These are phyloP conservation scores for Veloporphyrellus conicus DNA, from an alignment of 1,284 basidiomycete species.

Conservation along the genomic window DNA sequence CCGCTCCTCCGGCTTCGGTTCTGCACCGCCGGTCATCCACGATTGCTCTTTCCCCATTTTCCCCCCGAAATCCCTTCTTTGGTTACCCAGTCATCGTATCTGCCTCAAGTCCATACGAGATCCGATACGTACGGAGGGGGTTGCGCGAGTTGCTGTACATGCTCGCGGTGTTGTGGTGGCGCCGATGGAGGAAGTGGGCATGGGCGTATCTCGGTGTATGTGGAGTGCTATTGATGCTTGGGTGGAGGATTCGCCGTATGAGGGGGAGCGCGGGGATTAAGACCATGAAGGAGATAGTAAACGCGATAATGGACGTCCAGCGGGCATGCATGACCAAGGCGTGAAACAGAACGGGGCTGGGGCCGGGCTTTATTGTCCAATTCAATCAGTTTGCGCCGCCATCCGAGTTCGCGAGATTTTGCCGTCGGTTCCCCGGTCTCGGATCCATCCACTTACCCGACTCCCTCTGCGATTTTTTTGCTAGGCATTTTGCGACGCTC, in stretches of 20 bases:
- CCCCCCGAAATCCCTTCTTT: conserved; percentile 72
- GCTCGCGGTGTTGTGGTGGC: conserved; percentile 62
- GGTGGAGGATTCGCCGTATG: not conserved
- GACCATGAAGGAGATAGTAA: not conserved
- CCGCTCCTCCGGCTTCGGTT: not conserved
- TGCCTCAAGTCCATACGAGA: conserved; percentile 31
- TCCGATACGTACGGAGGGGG: conserved; percentile 52
- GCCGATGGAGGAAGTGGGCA: conserved; percentile 49
- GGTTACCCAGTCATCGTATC: conserved; percentile 65
- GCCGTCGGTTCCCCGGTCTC: not conserved
- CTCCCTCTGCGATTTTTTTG: not conserved
- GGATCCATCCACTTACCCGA: not conserved
- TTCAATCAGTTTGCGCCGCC: not conserved
- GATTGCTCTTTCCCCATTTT: conserved; percentile 45
- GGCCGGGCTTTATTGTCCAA: not conserved
- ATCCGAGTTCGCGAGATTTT: not conserved
- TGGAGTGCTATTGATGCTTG: not conserved
- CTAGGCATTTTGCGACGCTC: not conserved
- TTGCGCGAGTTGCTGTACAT: conserved; percentile 70
- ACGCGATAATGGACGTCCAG: not conserved
- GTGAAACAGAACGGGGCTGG: not conserved
- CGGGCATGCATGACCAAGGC: not conserved
- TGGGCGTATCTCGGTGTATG: conserved; percentile 27
- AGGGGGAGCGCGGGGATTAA: not conserved
- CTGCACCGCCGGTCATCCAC: conserved; percentile 12